These are phyloP conservation scores for Phytophthora rubi DNA, from an alignment of 352 stramenopile species.

Conservation along the genomic window DNA sequence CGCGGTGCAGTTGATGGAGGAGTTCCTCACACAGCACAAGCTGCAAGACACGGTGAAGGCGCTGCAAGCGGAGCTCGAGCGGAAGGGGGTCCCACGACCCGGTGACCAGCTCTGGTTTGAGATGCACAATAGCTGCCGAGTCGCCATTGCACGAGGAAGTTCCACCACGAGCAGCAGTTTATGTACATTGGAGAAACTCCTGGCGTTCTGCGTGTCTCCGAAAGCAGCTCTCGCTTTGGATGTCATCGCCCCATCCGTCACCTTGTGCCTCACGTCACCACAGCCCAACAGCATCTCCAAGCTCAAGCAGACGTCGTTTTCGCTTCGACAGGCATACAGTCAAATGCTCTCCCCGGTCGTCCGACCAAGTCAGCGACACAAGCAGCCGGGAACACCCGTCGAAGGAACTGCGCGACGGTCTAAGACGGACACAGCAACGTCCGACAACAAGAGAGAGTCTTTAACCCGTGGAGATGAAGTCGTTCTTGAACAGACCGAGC, in stretches of 20 bases:
- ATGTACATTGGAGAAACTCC: conserved; percentile 53
- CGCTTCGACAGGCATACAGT: conserved; percentile 55
- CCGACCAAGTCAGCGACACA: conserved; percentile 52
- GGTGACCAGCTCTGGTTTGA: conserved; percentile 60
- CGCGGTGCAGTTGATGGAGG: conserved; percentile 59
- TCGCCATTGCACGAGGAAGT: conserved; percentile 33
- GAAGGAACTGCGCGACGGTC: conserved; percentile 1
- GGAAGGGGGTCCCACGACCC: conserved; percentile 30
- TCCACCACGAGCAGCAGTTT: conserved; percentile 19
- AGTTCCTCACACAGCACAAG: conserved; percentile 57
- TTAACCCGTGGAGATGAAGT: not conserved
- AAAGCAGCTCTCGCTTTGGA: conserved; percentile 44
- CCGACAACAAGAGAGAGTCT: conserved; percentile 6
- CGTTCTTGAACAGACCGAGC: conserved; percentile 5
- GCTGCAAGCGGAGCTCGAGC: conserved; percentile 52
- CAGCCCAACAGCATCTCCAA: conserved; percentile 43
- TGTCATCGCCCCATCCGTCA: conserved; percentile 42
- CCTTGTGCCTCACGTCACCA: conserved; percentile 45
- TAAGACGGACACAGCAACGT: conserved; percentile 2
- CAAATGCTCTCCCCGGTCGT: conserved; percentile 62
- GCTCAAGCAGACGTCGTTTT: conserved; percentile 41
- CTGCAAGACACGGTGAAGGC: conserved; percentile 38
- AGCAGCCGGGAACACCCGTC: conserved; percentile 4
- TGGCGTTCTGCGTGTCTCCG: conserved; percentile 52
- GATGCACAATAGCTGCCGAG: conserved; percentile 59